Percentiles rank a stretch among this genome's conserved stretches.
phyloP scores from a whole-genome alignment of 129 eudicot genomes.

The Centaurea solstitialis region DNA sequence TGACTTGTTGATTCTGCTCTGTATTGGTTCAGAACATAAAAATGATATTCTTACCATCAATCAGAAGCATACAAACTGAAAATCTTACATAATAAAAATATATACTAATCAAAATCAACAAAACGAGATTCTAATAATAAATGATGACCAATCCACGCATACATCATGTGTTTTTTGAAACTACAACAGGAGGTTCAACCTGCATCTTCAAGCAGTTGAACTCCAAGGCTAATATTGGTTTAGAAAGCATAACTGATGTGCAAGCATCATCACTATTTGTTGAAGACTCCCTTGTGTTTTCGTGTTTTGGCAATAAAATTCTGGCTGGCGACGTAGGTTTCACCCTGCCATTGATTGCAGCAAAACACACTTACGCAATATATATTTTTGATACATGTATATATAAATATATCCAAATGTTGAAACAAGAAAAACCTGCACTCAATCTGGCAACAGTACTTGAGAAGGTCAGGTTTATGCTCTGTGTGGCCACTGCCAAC shows the following conservation, averaged over 20 bases:
- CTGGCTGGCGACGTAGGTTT: conserved; percentile 56
- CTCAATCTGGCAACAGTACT: conserved; percentile 83
- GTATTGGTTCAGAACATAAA: too few relatives aligned
- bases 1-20: too few relatives aligned
- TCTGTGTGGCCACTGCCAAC: conserved; percentile 73
- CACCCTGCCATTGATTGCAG: conserved; percentile 45
- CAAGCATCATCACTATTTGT: conserved; percentile 43
- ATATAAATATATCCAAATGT: neutral
- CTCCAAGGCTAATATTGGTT: conserved; percentile 79
- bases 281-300: conserved; percentile 4
- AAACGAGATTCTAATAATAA: too few relatives aligned
- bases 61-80: too few relatives aligned
- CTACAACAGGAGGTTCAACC: conserved; percentile 67
- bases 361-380: neutral
- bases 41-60: too few relatives aligned
- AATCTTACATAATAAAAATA: too few relatives aligned
- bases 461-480: conserved; percentile 71
- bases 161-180: too few relatives aligned
- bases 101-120: too few relatives aligned
- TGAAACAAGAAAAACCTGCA: conserved; percentile 64
- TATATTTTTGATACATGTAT: too few relatives aligned
- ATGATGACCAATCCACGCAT: too few relatives aligned
- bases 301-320: conserved; percentile 31
- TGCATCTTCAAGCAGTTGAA: conserved; percentile 68
- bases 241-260: conserved; percentile 72